A percentile compares a stretch with the other conserved stretches of the same genome.
phyloP scores from a whole-genome alignment of 148 eudicot species.

The Persicaria maculosa region DNA sequence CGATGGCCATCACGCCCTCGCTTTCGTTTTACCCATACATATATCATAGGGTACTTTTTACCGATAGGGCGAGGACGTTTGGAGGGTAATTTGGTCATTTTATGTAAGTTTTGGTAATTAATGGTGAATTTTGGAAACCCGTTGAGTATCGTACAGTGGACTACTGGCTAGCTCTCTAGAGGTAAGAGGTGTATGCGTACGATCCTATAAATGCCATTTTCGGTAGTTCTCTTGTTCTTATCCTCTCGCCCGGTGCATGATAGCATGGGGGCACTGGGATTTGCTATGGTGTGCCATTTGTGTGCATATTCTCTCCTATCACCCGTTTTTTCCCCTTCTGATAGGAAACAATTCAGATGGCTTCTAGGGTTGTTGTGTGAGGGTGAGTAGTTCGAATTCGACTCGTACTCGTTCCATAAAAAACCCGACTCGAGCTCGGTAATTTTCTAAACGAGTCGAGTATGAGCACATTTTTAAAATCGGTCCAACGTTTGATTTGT shows the following conservation, averaged over 20 bases:
- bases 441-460: too few species aligned
- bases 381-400: too few species aligned
- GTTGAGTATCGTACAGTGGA: background rate
- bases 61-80: too few species aligned
- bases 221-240: background rate
- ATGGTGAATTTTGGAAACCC: background rate
- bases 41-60: too few species aligned
- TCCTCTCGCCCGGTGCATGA: background rate
- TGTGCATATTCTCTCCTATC: background rate
- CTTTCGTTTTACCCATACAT: too few species aligned
- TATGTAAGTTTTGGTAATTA: background rate
- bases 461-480: too few species aligned
- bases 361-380: too few species aligned
- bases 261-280: background rate
- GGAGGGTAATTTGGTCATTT: background rate
- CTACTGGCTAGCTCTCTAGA: background rate
- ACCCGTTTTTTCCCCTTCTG: background rate
- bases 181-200: background rate
- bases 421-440: too few species aligned
- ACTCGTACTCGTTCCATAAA: too few species aligned
- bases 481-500: too few species aligned
- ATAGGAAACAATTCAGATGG: too few species aligned
- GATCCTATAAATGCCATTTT: background rate
- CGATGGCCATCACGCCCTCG: too few species aligned
- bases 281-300: background rate